Percentiles rank a stretch among this genome's conserved stretches.
These are phyloP conservation scores for Thermomucor indicae-seudaticae DNA, from an alignment of 371 early-diverging fungal species.

Conservation along the genomic window DNA sequence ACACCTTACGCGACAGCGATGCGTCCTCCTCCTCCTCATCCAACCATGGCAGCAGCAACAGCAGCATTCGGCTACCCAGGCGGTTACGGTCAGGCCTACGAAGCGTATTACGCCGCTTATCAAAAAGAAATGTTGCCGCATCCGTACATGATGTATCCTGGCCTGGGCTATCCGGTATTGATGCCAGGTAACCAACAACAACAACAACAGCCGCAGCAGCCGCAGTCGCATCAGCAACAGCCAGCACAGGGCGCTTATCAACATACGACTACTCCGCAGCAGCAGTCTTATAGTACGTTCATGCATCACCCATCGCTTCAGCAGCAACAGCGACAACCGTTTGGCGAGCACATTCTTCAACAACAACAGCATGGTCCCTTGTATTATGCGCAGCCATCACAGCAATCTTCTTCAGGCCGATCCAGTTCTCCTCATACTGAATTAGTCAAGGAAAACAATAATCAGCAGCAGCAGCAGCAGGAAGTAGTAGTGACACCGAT, in stretches of 20 bases:
- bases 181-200: constrained; percentile 16
- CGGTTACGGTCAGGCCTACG: constrained; percentile 21
- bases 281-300: too few relatives aligned
- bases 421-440: too few relatives aligned
- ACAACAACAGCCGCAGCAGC: constrained; percentile 8
- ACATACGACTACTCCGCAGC: neutral
- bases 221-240: constrained; percentile 5
- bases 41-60: constrained; percentile 1
- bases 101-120: constrained; percentile 18
- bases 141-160: constrained; percentile 24
- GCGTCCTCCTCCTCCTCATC: neutral
- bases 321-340: constrained; percentile 4
- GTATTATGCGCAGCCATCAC: constrained; percentile 9
- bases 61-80: neutral
- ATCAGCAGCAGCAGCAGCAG: too few relatives aligned
- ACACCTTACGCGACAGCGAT: too few relatives aligned
- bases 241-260: constrained; percentile 1
- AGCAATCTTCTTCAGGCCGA: too few relatives aligned
- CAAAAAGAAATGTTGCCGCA: constrained; percentile 15
- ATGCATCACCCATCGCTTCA: too few relatives aligned
- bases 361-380: constrained; percentile 3
- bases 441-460: too few relatives aligned
- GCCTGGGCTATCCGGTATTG: constrained; percentile 21
- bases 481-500: constrained; percentile 33
- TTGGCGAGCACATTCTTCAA: constrained; percentile 6